phyloP scores from a whole-genome alignment of 2,329 filamentous ascomycete genomes.

The Ceratocystis lukuohia region DNA sequence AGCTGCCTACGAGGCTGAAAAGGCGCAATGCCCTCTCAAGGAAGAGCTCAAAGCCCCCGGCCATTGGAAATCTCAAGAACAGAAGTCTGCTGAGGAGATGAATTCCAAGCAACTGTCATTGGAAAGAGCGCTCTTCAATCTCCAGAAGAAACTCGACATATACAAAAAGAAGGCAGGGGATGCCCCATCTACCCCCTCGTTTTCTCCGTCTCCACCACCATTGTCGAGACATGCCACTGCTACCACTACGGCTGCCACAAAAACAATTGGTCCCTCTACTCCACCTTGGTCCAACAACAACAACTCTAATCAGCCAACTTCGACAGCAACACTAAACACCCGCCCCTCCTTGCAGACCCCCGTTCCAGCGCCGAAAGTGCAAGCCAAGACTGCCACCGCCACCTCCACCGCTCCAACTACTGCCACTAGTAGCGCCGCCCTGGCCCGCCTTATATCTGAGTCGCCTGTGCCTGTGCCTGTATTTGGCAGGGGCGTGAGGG shows the following conservation, averaged over 20 bases:
- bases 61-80: neutral
- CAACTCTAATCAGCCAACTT: constrained; percentile 6
- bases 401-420: neutral
- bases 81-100: neutral
- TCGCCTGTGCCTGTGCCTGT: constrained; percentile 2
- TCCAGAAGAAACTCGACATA: neutral
- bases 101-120: neutral
- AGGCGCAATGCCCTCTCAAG: neutral
- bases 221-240: neutral
- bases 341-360: constrained; percentile 1
- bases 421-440: neutral
- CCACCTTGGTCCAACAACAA: neutral
- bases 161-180: neutral
- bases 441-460: neutral
- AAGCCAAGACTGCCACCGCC: neutral
- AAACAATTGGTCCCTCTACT: neutral
- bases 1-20: neutral
- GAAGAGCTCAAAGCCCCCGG: neutral
- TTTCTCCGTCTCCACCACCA: neutral
- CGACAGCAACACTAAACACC: constrained; percentile 7
- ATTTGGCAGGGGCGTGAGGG: neutral
- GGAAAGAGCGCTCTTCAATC: neutral
- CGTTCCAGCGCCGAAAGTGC: constrained; percentile 2
- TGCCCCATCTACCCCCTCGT: neutral
- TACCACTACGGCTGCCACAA: neutral